phyloP scores from a whole-genome alignment of 1,139 yeast species.

The Pichia sp. region DNA sequence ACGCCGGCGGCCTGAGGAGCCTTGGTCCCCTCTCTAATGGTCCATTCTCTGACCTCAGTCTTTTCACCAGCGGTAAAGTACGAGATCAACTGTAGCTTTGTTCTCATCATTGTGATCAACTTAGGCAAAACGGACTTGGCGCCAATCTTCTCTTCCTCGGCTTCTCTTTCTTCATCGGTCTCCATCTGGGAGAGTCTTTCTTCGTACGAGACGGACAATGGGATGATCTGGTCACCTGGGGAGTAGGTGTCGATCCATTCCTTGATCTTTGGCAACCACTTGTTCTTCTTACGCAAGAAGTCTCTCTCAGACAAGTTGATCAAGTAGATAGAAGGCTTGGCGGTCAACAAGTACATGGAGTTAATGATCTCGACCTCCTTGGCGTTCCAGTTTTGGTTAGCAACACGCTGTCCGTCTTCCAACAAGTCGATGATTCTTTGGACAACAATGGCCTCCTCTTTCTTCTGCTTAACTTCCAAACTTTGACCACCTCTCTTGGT shows the following conservation, averaged over 20 bases:
- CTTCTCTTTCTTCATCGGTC: conserved; percentile 86
- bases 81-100: conserved; percentile 74
- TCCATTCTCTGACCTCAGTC: conserved; percentile 81
- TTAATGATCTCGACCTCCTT: conserved; percentile 90
- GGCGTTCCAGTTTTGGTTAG: conserved; percentile 82
- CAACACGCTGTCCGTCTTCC: conserved; percentile 84
- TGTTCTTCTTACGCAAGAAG: conserved; percentile 95
- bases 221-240: conserved; percentile 92
- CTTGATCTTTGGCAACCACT: conserved; percentile 83
- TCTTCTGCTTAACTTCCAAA: conserved; percentile 88
- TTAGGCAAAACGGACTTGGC: conserved; percentile 85
- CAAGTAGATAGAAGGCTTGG: conserved; percentile 93
- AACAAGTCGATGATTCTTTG: conserved; percentile 69
- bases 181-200: conserved; percentile 88
- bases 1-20: conserved; percentile 91
- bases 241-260: conserved; percentile 95
- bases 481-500: conserved; percentile 95
- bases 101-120: conserved; percentile 79
- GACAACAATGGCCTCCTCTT: conserved; percentile 84
- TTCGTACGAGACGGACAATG: conserved; percentile 89
- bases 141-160: conserved; percentile 81
- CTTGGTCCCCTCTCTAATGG: conserved; percentile 76
- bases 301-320: conserved; percentile 93
- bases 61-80: conserved; percentile 83
- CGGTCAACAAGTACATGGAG: conserved; percentile 82